These are phyloP conservation scores for Hexamita inflata DNA, from an alignment of 208 protist species.

Conservation along the genomic window DNA sequence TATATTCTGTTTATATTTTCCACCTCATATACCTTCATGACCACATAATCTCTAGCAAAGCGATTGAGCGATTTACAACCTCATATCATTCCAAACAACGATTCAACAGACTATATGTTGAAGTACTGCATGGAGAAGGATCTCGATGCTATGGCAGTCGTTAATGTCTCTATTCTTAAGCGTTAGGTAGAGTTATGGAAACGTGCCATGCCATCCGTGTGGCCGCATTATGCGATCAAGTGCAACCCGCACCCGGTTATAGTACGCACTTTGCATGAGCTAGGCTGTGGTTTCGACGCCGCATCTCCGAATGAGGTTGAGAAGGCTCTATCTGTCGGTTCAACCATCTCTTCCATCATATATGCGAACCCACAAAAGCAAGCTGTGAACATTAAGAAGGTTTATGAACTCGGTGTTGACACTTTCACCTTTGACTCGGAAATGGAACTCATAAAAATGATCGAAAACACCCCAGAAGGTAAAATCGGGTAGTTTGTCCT, in stretches of 20 bases:
- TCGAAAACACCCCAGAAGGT: conserved; percentile 51
- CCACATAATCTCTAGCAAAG: too few species aligned
- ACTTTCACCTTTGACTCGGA: conserved; percentile 63
- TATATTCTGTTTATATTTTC: too few species aligned
- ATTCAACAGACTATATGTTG: too few species aligned
- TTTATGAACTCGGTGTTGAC: conserved; percentile 40
- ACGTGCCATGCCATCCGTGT: background rate
- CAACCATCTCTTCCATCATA: conserved; percentile 52
- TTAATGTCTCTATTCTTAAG: background rate
- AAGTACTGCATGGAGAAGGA: too few species aligned
- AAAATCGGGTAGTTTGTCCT: conserved; percentile 43
- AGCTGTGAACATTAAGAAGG: conserved; percentile 49
- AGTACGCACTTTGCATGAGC: conserved; percentile 42
- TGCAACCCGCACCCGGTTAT: conserved; percentile 59
- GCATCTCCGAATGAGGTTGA: conserved; percentile 57
- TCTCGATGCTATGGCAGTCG: too few species aligned
- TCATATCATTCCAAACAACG: too few species aligned
- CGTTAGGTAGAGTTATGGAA: conserved; percentile 5
- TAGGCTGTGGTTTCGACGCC: conserved; percentile 62
- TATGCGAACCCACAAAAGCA: conserved; percentile 68
- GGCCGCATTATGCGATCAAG: conserved; percentile 46
- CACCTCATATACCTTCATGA: too few species aligned
- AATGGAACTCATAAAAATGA: conserved; percentile 51
- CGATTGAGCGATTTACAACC: too few species aligned
- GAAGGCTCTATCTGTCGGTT: conserved; percentile 47